Percentiles rank a stretch among this genome's conserved stretches.
These are phyloP conservation scores for Scenedesmus sp. DNA, from an alignment of 163 green algal species.

Conservation along the genomic window DNA sequence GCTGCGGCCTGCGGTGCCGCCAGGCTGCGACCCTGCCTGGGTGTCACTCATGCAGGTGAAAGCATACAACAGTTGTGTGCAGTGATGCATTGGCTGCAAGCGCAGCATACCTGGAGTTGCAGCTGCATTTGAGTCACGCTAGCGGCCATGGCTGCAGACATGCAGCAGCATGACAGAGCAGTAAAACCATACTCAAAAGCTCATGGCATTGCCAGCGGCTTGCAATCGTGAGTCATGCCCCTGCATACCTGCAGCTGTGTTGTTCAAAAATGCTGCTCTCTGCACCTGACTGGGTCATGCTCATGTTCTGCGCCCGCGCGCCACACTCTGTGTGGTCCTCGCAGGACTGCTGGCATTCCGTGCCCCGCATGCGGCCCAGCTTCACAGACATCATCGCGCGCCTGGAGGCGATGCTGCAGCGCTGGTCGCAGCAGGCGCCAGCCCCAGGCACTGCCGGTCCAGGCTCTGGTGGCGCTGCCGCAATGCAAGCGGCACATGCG, in stretches of 20 bases:
- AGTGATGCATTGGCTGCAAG: too few relatives aligned
- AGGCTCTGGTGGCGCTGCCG: not conserved
- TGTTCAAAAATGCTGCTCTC: too few relatives aligned
- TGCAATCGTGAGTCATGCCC: too few relatives aligned
- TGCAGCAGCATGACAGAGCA: too few relatives aligned
- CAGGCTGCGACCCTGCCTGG: slow-evolving; percentile 71
- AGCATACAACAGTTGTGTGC: too few relatives aligned
- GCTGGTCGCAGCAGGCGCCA: slow-evolving; percentile 15
- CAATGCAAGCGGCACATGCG: not conserved
- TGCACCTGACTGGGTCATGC: too few relatives aligned
- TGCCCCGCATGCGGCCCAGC: slow-evolving; percentile 56
- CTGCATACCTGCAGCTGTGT: too few relatives aligned
- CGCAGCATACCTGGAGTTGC: too few relatives aligned
- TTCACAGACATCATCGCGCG: slow-evolving; percentile 65
- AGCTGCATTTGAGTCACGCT: too few relatives aligned
- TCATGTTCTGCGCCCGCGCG: not conserved
- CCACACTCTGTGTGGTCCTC: not conserved
- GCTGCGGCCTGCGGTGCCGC: slow-evolving; percentile 63
- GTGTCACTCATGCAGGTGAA: slow-evolving; percentile 61
- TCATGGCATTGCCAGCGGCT: too few relatives aligned
- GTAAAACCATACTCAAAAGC: too few relatives aligned
- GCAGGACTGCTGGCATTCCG: slow-evolving; percentile 63
- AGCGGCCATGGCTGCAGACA: too few relatives aligned
- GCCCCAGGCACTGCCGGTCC: not conserved
- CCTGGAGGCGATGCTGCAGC: slow-evolving; percentile 62